Conservation (phyloP, 306 rosid species). For the Quercus ilex region DNA sequence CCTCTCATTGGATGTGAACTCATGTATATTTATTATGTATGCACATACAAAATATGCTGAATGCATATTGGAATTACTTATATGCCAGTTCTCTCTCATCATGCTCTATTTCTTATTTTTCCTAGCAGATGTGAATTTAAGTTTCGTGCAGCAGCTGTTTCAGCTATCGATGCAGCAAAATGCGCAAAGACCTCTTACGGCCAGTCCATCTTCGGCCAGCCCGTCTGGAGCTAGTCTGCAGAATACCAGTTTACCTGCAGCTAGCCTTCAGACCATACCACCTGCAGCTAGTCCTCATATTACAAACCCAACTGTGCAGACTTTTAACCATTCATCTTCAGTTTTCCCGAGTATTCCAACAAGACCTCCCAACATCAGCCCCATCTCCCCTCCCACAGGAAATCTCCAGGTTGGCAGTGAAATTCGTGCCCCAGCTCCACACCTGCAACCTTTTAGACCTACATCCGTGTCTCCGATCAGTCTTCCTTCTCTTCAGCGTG, state of each 20-base stretch:
- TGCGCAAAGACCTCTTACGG: constrained; percentile 22
- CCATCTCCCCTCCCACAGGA: constrained; percentile 33
- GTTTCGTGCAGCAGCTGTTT: constrained; percentile 32
- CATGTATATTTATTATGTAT: background rate
- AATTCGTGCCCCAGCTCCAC: constrained; percentile 73
- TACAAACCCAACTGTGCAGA: constrained; percentile 26
- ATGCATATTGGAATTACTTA: background rate
- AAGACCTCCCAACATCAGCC: constrained; percentile 39
- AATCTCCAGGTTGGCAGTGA: constrained; percentile 40
- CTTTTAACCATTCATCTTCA: constrained; percentile 24
- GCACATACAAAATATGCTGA: background rate
- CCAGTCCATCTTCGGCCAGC: constrained; percentile 24
- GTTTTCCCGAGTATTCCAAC: constrained; percentile 27
- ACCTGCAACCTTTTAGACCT: constrained; percentile 58
- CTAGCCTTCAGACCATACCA: constrained; percentile 14
- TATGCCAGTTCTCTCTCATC: background rate
- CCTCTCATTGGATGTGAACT: background rate
- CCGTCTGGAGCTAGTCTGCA: constrained; percentile 32
- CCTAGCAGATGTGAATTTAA: constrained; percentile 40
- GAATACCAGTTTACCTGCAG: constrained; percentile 5
- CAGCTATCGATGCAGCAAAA: constrained; percentile 36
- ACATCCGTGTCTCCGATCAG: constrained; percentile 25
- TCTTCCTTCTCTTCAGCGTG: constrained; percentile 20
- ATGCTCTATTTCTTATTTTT: background rate
- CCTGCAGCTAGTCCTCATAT: constrained; percentile 18